Base-by-base conservation (phyloP, 306 rosid genomes). In the Medicago arabica region DNA sequence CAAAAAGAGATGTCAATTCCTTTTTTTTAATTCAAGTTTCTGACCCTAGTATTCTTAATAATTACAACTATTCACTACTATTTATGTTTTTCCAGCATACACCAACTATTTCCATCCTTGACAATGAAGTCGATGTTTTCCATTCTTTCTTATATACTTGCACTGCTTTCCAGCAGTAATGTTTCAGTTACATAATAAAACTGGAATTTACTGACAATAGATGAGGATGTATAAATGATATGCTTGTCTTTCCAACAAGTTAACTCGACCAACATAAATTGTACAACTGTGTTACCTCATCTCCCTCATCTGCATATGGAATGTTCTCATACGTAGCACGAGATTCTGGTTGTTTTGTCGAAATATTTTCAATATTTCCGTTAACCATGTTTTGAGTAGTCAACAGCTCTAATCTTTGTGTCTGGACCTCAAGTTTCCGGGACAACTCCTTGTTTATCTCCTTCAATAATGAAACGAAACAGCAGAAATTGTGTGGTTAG, bases 401-500 rank as follows among this genome's bases (percentile, higher is more conserved):
- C 90, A 92, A 86, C 75, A 96, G 90, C 88, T 96, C 99, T 82
- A 96, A 76, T 88, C 98, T 90, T 81, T 92, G 99, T 44, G 99
- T 95, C 88, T 92, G 99, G 76, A 85, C 74, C 85, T 96, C 98
- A 43, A 96, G 97, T 73, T 96, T 92, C 63, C 83, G 82, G 8
- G 98, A 86, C 79, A 96, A 69, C 75, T 92, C 99, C 77, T 85
- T 86, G 88, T 96, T 92, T 80, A 90, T 79, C 78, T 86, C 99
- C 97, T 96, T 66, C 82, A 28, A 69, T 78, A 53, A 78, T 73
- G 40, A 74, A 78, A 82, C 75, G 73, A 81, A 75, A 83, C 62
- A 47, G 61, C 44, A 49, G 38, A 78, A 21, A 73, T 75, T 58
- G 41, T 66, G 54, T 19, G 17, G 54, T 76, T 47, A 76, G 74